phyloP scores from a whole-genome alignment of 345 rosid species.

The Eucalyptus virginea region DNA sequence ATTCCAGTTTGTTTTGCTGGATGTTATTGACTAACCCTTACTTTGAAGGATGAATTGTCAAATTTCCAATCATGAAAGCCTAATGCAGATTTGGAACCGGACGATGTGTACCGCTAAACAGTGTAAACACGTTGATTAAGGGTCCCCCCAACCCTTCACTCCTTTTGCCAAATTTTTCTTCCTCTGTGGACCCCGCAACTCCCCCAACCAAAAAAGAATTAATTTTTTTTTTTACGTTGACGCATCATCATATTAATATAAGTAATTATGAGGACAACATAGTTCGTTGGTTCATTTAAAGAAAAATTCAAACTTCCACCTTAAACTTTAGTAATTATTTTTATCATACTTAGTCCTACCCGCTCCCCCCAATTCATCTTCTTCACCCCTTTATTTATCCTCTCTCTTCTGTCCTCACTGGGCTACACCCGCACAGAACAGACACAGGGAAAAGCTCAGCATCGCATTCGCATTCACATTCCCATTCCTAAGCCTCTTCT shows the following conservation, averaged over 20 bases:
- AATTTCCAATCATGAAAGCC: neutral
- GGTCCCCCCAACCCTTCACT: neutral
- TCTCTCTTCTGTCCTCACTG: neutral
- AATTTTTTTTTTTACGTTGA: neutral
- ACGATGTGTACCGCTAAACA: neutral
- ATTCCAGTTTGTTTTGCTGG: neutral
- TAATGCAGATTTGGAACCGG: neutral
- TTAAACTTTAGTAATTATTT: neutral
- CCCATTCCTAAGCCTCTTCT: neutral
- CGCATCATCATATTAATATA: neutral
- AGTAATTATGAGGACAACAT: neutral
- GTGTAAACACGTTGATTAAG: neutral
- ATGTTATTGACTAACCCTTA: neutral
- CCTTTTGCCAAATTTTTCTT: neutral
- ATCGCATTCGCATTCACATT: neutral
- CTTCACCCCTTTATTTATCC: neutral
- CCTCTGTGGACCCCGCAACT: neutral
- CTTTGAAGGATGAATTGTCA: neutral
- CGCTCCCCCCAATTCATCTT: neutral
- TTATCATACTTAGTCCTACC: neutral
- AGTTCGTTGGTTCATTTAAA: neutral
- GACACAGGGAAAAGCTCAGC: neutral
- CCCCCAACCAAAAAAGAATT: neutral
- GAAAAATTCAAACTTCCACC: neutral
- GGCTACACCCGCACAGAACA: neutral